These are phyloP conservation scores for Waitea zeae DNA, from an alignment of 1,284 basidiomycete species.

Conservation along the genomic window DNA sequence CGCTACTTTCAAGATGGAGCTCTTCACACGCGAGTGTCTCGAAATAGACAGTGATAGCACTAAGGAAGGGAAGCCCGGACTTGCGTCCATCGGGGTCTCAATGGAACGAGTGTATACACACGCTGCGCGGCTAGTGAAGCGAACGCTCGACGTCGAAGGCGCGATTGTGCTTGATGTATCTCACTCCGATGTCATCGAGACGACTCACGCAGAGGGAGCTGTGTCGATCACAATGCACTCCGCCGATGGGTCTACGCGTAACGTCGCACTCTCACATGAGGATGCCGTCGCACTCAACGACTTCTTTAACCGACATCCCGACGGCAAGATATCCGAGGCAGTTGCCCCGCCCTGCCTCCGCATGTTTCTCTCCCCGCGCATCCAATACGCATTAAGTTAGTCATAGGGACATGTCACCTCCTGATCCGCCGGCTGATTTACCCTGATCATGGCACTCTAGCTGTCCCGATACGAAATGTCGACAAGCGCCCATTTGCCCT, in stretches of 20 bases:
- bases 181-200: slow-evolving; percentile 78
- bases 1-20: no score
- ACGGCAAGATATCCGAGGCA: slow-evolving; percentile 76
- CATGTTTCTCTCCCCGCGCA: slow-evolving; percentile 60
- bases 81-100: slow-evolving; percentile 20
- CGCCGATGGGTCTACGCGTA: slow-evolving; percentile 25
- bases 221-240: slow-evolving; percentile 45
- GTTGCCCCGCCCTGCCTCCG: slow-evolving; percentile 65
- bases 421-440: background rate
- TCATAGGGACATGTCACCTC: no score
- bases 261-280: slow-evolving; percentile 31
- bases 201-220: slow-evolving; percentile 44
- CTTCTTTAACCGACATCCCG: slow-evolving; percentile 64
- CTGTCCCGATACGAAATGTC: slow-evolving; percentile 85
- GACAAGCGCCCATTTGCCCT: slow-evolving; percentile 89
- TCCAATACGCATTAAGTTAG: slow-evolving; percentile 76
- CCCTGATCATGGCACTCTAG: slow-evolving; percentile 17
- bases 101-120: slow-evolving; percentile 83
- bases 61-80: slow-evolving; percentile 10
- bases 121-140: slow-evolving; percentile 76
- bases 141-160: slow-evolving; percentile 83
- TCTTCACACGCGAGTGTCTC: slow-evolving; percentile 87
- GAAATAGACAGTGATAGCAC: slow-evolving; percentile 66
- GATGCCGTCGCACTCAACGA: slow-evolving; percentile 60
- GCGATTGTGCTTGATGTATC: slow-evolving; percentile 87